These are phyloP conservation scores for Thelonectria discophora DNA, from an alignment of 2,329 filamentous ascomycete genomes.

Conservation along the genomic window DNA sequence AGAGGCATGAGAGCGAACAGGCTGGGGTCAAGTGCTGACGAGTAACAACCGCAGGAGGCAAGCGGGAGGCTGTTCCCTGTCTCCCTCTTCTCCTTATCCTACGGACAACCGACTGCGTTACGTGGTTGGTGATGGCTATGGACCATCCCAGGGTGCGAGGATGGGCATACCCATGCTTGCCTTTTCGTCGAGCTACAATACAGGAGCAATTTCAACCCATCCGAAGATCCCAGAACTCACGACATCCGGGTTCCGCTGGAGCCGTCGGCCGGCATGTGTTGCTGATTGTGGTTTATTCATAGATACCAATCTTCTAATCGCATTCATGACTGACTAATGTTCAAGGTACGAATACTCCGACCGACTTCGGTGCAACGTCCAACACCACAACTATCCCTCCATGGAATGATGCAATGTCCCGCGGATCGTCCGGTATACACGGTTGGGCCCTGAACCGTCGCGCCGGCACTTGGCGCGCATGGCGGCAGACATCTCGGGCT, in stretches of 20 bases:
- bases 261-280: constrained; percentile 15
- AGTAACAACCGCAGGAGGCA: neutral
- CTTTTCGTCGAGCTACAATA: neutral
- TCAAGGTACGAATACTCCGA: constrained; percentile 18
- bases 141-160: neutral
- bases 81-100: neutral
- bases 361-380: neutral
- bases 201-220: constrained; percentile 10
- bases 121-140: neutral
- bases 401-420: constrained; percentile 33
- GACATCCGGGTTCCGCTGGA: constrained; percentile 10
- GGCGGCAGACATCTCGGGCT: constrained; percentile 29
- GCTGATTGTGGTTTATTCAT: constrained; percentile 18
- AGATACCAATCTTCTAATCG: neutral
- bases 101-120: neutral
- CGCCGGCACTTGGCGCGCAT: constrained; percentile 38
- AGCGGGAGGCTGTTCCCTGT: neutral
- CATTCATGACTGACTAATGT: constrained; percentile 16
- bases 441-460: constrained; percentile 23
- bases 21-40: neutral
- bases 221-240: neutral
- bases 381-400: neutral
- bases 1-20: neutral
- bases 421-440: constrained; percentile 33
- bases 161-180: constrained; percentile 4